Evolutionary conservation across 208 protist species (phyloP).

Genomic region (Acanthamoeba divionensis): DNA sequence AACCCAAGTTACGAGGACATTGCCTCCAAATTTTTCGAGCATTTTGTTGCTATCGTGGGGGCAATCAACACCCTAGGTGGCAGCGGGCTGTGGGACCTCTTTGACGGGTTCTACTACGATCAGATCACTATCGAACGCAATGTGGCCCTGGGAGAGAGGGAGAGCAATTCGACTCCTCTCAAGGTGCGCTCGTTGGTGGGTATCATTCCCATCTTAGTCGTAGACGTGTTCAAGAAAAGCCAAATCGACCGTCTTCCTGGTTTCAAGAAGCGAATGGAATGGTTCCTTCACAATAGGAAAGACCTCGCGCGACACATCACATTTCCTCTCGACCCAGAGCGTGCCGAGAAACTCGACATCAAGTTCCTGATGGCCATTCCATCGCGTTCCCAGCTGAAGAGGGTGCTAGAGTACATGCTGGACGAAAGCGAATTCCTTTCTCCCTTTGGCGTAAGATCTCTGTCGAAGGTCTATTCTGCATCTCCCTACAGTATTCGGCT

Average conservation of each 20-base stretch:
- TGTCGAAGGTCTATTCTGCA: constrained; percentile 60
- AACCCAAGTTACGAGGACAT: constrained; percentile 66
- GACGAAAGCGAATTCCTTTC: constrained; percentile 68
- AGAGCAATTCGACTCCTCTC: too few relatives aligned
- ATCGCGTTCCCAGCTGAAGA: neutral
- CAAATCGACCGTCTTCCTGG: constrained; percentile 57
- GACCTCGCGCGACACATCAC: too few relatives aligned
- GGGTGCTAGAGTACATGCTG: constrained; percentile 43
- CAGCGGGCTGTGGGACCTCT: constrained; percentile 68
- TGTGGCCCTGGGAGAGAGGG: too few relatives aligned
- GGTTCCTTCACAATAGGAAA: constrained; percentile 69
- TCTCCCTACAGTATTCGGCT: neutral
- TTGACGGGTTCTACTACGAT: constrained; percentile 76
- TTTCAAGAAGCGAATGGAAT: constrained; percentile 65
- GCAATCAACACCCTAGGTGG: constrained; percentile 46
- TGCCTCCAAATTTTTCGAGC: constrained; percentile 77
- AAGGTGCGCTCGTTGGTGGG: constrained; percentile 70
- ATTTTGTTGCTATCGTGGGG: constrained; percentile 70
- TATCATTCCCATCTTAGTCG: constrained; percentile 72
- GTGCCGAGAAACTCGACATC: neutral
- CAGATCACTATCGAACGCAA: neutral
- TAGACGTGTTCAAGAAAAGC: neutral
- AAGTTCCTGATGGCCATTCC: constrained; percentile 54
- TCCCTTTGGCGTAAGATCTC: constrained; percentile 62
- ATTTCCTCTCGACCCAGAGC: too few relatives aligned